Evolutionary conservation across 2,329 filamentous ascomycete species (phyloP).

Genomic region (Chrysosporium queenslandicum): DNA sequence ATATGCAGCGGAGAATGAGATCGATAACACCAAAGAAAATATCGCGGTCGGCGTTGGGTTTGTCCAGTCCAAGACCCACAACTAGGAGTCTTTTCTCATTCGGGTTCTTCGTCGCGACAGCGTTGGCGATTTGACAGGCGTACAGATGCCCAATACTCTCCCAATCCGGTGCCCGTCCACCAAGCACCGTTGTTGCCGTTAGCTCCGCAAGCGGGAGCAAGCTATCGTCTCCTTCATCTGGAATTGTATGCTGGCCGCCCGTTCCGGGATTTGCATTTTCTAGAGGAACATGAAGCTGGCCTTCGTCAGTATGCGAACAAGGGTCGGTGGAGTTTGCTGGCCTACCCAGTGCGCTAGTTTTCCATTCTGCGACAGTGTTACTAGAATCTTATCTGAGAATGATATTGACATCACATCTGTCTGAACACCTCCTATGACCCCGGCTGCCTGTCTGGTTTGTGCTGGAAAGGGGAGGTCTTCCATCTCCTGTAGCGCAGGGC

Average conservation of each 20-base stretch:
- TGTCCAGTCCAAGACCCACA: constrained; percentile 48
- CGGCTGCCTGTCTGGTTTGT: constrained; percentile 48
- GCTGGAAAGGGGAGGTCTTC: constrained; percentile 52
- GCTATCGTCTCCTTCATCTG: constrained; percentile 39
- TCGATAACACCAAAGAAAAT: constrained; percentile 37
- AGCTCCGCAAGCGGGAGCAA: constrained; percentile 70
- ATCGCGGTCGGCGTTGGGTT: constrained; percentile 33
- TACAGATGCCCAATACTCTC: constrained; percentile 81
- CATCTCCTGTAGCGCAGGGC: not conserved
- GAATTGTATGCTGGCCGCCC: constrained; percentile 31
- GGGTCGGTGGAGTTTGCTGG: not conserved
- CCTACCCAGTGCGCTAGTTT: constrained; percentile 82
- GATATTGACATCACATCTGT: constrained; percentile 64
- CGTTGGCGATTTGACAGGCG: constrained; percentile 77
- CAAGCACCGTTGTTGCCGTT: constrained; percentile 77
- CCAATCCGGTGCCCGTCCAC: constrained; percentile 66
- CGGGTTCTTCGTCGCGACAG: constrained; percentile 61
- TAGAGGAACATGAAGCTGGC: constrained; percentile 27
- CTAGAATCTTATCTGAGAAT: constrained; percentile 82
- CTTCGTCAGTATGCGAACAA: not conserved
- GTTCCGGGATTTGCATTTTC: constrained; percentile 29
- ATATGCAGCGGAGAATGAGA: constrained; percentile 36
- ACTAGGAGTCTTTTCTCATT: constrained; percentile 51
- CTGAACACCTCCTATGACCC: constrained; percentile 54
- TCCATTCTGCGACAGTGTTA: constrained; percentile 80